Evolutionary conservation across 129 eudicot genomes (phyloP).

Genomic region (Gnaphalium uliginosum): DNA sequence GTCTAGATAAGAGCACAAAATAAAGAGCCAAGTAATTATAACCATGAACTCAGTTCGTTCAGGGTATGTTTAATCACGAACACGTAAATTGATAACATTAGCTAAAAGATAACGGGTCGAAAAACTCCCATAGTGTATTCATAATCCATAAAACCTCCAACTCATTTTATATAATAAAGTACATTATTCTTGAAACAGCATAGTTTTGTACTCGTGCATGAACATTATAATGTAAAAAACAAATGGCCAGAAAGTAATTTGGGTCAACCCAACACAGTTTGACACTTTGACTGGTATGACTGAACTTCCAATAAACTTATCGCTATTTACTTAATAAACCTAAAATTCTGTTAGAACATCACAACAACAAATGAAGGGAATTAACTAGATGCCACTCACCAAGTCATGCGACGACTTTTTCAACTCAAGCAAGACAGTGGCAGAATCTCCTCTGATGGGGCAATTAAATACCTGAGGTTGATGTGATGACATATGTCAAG

Average conservation of each 20-base stretch:
- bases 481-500: constrained; percentile 19
- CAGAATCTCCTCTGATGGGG: constrained; percentile 91
- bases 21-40: not conserved
- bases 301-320: not conserved
- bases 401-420: constrained; percentile 89
- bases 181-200: too few relatives aligned
- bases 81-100: not conserved
- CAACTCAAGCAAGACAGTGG: constrained; percentile 75
- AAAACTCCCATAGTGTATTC: not conserved
- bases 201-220: not conserved
- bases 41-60: not conserved
- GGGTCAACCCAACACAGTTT: not conserved
- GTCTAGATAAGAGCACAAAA: not conserved
- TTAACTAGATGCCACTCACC: constrained; percentile 47
- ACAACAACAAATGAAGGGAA: not conserved
- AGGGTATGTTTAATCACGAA: not conserved
- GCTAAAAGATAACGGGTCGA: not conserved
- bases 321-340: not conserved
- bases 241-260: not conserved
- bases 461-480: constrained; percentile 79
- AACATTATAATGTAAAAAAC: too few relatives aligned
- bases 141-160: not conserved
- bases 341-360: not conserved
- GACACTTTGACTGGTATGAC: not conserved
- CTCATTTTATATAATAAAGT: not conserved